Percentiles rank a stretch among this genome's conserved stretches.
Conservation (phyloP, 106 monocot genomes). For the Posidonia australis region DNA sequence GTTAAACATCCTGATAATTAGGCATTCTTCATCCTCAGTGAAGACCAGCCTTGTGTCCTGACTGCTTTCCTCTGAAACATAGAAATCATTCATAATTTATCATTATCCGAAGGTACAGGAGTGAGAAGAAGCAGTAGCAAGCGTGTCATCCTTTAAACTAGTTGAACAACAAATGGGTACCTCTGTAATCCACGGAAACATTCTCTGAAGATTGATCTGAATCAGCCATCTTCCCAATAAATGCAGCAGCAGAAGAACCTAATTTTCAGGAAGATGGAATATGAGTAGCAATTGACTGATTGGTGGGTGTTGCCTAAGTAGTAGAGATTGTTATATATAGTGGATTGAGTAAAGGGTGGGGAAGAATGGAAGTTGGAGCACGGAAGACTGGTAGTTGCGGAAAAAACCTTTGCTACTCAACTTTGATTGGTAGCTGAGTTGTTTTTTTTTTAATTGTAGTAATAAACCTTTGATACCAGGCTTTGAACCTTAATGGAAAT, state of each 20-base stretch:
- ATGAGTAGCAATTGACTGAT: too few relatives aligned
- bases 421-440: too few relatives aligned
- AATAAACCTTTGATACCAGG: too few relatives aligned
- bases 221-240: conserved; percentile 13
- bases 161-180: too few relatives aligned
- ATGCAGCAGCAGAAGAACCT: too few relatives aligned
- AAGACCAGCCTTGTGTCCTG: conserved; percentile 19
- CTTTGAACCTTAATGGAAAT: too few relatives aligned
- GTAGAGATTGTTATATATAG: neutral
- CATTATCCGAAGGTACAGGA: too few relatives aligned
- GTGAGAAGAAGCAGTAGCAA: too few relatives aligned
- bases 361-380: conserved; percentile 9
- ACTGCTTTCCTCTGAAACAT: conserved; percentile 14
- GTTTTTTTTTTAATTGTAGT: too few relatives aligned
- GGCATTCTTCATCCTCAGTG: conserved; percentile 44
- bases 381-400: conserved; percentile 15
- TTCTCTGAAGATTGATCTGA: conserved; percentile 19
- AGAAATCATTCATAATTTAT: neutral
- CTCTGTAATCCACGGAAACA: conserved; percentile 14
- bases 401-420: too few relatives aligned
- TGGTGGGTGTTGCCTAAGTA: neutral
- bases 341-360: conserved; percentile 13
- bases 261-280: neutral
- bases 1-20: conserved; percentile 44
- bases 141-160: too few relatives aligned